phyloP scores from a whole-genome alignment of 2,329 filamentous ascomycete species.

The Botrytis byssoidea region DNA sequence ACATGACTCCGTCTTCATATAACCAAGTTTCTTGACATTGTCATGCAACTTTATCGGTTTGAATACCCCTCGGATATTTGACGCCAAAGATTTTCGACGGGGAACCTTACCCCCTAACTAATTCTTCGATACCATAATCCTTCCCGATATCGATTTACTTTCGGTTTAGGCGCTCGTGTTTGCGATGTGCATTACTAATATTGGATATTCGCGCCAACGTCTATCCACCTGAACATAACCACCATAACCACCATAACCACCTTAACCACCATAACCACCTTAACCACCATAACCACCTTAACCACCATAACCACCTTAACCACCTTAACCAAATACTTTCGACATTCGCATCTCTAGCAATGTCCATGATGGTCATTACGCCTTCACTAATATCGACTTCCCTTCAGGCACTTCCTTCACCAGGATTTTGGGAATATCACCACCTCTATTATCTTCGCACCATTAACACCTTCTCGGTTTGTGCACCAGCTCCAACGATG shows the following conservation, averaged over 20 bases:
- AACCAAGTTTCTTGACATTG: neutral
- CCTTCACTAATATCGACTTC: neutral
- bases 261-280: neutral
- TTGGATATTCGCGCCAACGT: neutral
- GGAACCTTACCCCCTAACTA: neutral
- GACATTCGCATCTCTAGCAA: neutral
- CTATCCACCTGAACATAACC: neutral
- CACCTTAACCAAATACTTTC: neutral
- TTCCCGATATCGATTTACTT: neutral
- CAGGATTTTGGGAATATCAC: neutral
- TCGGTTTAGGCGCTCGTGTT: neutral
- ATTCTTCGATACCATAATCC: neutral
- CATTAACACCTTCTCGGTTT: no score
- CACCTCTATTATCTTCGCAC: no score
- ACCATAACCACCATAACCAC: neutral
- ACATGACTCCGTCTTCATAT: neutral
- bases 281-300: neutral
- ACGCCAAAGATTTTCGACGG: neutral
- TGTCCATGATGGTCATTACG: neutral
- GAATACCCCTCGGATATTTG: neutral
- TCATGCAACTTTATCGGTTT: neutral
- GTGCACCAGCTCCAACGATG: no score
- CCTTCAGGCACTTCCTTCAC: neutral
- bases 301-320: neutral
- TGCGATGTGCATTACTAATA: neutral